A percentile compares a stretch with the other conserved stretches of the same genome.
phyloP scores from a whole-genome alignment of 78 protist species.

The Dictyostelium discoideum region DNA sequence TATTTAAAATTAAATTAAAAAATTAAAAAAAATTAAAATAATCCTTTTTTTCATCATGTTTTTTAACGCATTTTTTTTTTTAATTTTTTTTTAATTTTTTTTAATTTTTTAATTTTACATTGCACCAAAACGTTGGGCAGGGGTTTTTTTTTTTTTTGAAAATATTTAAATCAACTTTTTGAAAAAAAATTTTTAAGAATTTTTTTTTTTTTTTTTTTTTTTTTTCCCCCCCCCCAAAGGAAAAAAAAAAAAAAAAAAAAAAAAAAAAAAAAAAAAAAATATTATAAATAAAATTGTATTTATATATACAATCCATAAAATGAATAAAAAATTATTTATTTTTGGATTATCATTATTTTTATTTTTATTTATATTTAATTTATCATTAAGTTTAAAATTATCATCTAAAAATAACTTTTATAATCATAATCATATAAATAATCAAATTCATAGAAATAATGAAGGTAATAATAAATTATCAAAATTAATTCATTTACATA shows the following conservation, averaged over 20 bases:
- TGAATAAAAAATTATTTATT: background rate
- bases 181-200: too few relatives aligned
- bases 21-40: too few relatives aligned
- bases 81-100: too few relatives aligned
- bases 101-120: background rate
- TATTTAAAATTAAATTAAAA: background rate
- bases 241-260: background rate
- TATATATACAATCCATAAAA: background rate
- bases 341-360: background rate
- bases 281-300: too few relatives aligned
- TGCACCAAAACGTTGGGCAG: background rate
- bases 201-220: background rate
- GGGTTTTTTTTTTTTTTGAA: background rate
- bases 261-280: background rate
- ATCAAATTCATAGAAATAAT: background rate
- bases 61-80: too few relatives aligned
- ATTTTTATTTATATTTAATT: background rate
- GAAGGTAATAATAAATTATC: background rate
- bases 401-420: background rate
- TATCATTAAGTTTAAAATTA: background rate
- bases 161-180: background rate
- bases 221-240: background rate
- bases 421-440: background rate
- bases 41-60: too few relatives aligned
- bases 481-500: constrained; percentile 10